phyloP scores from a whole-genome alignment of 2,329 filamentous ascomycete genomes.

The Parastagonospora nodorum region DNA sequence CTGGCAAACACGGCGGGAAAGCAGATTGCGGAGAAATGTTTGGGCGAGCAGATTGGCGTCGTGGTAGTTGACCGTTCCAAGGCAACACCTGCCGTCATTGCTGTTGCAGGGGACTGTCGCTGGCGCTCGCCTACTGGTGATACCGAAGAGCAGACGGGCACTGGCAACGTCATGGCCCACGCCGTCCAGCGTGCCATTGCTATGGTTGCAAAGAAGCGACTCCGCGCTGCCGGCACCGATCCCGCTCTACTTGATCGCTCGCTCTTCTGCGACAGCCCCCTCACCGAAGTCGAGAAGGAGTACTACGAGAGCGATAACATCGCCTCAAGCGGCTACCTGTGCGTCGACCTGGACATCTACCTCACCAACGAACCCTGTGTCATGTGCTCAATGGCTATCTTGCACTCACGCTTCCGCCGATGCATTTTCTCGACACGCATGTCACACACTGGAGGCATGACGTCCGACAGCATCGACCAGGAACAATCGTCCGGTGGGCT shows the following conservation, averaged over 20 bases:
- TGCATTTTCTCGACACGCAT: constrained; percentile 82
- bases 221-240: constrained; percentile 43
- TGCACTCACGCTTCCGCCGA: constrained; percentile 89
- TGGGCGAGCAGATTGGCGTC: constrained; percentile 74
- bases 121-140: constrained; percentile 56
- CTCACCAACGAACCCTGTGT: constrained; percentile 94
- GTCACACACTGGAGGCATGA: constrained; percentile 79
- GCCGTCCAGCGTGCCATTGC: constrained; percentile 78
- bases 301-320: constrained; percentile 67
- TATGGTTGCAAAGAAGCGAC: constrained; percentile 71
- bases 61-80: constrained; percentile 69
- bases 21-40: constrained; percentile 61
- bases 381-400: constrained; percentile 95
- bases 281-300: constrained; percentile 68
- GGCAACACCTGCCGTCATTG: constrained; percentile 62
- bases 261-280: constrained; percentile 70
- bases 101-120: constrained; percentile 76
- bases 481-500: constrained; percentile 30
- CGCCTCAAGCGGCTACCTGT: constrained; percentile 83
- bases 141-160: constrained; percentile 39
- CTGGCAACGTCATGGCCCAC: constrained; percentile 78
- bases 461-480: constrained; percentile 62
- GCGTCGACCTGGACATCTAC: constrained; percentile 91
- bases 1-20: constrained; percentile 68
- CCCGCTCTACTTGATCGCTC: constrained; percentile 35